Percentiles rank a stretch among this genome's conserved stretches.
Evolutionary conservation across 352 stramenopile genomes (phyloP).

Genomic region (Paralagenidium karlingii): DNA sequence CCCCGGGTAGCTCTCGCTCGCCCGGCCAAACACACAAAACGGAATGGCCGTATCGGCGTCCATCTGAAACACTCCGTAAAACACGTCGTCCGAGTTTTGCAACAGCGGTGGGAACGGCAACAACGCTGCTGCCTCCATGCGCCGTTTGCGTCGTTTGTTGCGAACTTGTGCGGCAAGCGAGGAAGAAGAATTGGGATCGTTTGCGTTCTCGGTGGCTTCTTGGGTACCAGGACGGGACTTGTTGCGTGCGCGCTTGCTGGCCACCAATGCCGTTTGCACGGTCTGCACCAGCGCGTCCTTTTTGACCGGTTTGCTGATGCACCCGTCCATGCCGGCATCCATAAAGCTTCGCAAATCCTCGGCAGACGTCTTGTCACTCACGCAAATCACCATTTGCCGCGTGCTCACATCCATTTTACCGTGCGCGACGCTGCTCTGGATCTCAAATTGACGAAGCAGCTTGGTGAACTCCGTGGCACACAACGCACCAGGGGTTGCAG

Average conservation of each 20-base stretch:
- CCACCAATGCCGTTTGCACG: slow-evolving; percentile 69
- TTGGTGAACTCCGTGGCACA: slow-evolving; percentile 68
- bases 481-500: slow-evolving; percentile 9
- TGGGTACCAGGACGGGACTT: too few relatives aligned
- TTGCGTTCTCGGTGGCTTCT: too few relatives aligned
- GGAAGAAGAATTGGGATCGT: too few relatives aligned
- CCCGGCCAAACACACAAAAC: slow-evolving; percentile 78
- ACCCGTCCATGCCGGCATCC: slow-evolving; percentile 85
- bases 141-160: slow-evolving; percentile 13
- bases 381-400: slow-evolving; percentile 54
- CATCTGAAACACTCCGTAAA: slow-evolving; percentile 72
- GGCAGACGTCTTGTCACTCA: slow-evolving; percentile 40
- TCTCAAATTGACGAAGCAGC: slow-evolving; percentile 65
- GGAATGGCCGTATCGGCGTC: slow-evolving; percentile 89
- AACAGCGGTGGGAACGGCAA: slow-evolving; percentile 28
- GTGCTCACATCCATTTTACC: slow-evolving; percentile 7
- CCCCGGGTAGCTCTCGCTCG: slow-evolving; percentile 3
- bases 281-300: slow-evolving; percentile 53
- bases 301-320: slow-evolving; percentile 73
- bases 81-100: slow-evolving; percentile 36
- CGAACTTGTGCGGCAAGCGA: too few relatives aligned
- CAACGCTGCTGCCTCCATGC: slow-evolving; percentile 23
- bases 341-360: slow-evolving; percentile 81
- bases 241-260: too few relatives aligned
- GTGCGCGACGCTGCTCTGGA: slow-evolving; percentile 32